Base-by-base conservation (phyloP, 768 basidiomycete species). In the Candolleomyces eurysporus region DNA sequence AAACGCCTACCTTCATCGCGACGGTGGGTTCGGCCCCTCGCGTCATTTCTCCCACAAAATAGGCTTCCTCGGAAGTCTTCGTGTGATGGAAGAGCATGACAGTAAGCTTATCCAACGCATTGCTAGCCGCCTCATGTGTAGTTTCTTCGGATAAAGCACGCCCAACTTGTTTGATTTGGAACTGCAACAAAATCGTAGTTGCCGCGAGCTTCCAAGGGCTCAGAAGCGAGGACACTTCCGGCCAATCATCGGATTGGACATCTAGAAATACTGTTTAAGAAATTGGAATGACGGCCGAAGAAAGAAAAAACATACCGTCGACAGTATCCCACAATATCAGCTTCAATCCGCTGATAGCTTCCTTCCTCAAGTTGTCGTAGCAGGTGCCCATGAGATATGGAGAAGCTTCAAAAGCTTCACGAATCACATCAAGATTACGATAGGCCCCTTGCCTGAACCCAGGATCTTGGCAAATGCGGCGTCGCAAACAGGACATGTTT, bases 201-300 rank as follows among this genome's bases (percentile, higher is more conserved):
- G 90, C 89, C 10, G 89, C 85, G 26, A 93, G 82, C 67, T 89
- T 91, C 90, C 92, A 94, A 0, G 91, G 92, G 63, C 89, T 92
- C 31, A 93, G 75, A 36, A 90, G 75, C 10, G 84, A 85, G 0
- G 85, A 85, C 13, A 88, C 81, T 62, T 82, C 78, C 19, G 84
- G 82, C 81, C 85, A 87, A 58, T 82, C 84, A 54, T 80, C 81
- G 55, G 83, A 75, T 43, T 84, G 83, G 19, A 81, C 74, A 58
- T 84, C 82, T 75, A 65, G 31, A 53, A 40, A 17, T 26, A 21
- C 57, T 21, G 45, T 40, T 55, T 19, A 61, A 56, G 48, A 45
- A 48, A 48, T 19, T 11, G 14, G 17, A 45, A 31, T 26, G 14
- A 19, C n/a, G 30, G n/a, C 22, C 40, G 32, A 40, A 14, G 17